Base-by-base conservation (phyloP, 2,329 filamentous ascomycete species). In the Ophiognomonia clavigignenti-juglandacearum region DNA sequence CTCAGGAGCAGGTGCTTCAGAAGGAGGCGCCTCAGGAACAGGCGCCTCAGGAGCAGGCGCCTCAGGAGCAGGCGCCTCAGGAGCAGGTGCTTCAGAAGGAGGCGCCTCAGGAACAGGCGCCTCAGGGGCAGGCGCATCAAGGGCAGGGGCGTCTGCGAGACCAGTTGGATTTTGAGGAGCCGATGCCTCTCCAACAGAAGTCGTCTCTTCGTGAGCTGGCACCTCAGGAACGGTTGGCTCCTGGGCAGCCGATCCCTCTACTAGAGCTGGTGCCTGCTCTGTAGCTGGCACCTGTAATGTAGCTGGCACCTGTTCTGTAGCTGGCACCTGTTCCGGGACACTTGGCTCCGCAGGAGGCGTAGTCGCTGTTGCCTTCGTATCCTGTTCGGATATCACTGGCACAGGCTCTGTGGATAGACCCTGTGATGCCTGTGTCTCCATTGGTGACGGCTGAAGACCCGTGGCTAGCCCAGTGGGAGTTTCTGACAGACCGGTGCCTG, bases 391-490 rank as follows among this genome's bases (percentile, higher is more conserved):
- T 13, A 13, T 34, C 27, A 41, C 26, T 9, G 24, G 20, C 16
- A 34, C 26, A 26, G 27, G 34, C 19, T 49, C 38, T 9, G 49
- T 27, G n/a, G 38, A 31, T 40, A 26, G 20, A 8, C 24, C 6
- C 20, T 29, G 29, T 16, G 39, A 35, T 29, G 22, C 14, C 27
- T 34, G 34, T 20, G 37, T 39, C 27, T 39, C 26, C 22, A 45
- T 26, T 32, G 43, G 23, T 36, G 41, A 43, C 37, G 45, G 49
- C 27, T 49, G 46, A 29, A 45, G 41, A 32, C 35, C 46, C 34
- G 45, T n/a, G 18, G 46, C 43, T 11, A 34, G 39, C 32, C 45
- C 46, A 36, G 38, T 39, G 20, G 34, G 45, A 26, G 45, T 34
- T 36, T 27, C 42, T 20, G 49, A 45, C 13, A 45, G 34, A 11